These are phyloP conservation scores for Moricandia arvensis DNA, from an alignment of 345 rosid species.

Conservation along the genomic window DNA sequence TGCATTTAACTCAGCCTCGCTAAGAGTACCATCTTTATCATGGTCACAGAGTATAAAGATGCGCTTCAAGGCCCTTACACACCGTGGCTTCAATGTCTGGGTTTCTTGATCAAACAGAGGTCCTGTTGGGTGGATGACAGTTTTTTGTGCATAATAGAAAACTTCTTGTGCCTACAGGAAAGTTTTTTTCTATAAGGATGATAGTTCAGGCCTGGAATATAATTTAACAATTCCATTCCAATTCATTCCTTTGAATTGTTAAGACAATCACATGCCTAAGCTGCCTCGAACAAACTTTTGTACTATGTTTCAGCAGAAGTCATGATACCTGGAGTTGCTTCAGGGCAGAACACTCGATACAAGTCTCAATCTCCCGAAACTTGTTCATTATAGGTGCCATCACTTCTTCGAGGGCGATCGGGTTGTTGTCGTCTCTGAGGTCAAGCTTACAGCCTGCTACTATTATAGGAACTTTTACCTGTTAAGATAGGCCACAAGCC, in stretches of 20 bases:
- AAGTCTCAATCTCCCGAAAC: constrained; percentile 95
- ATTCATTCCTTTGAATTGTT: neutral
- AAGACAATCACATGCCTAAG: no score
- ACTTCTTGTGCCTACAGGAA: constrained; percentile 78
- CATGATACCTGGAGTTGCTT: constrained; percentile 75
- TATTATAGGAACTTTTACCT: constrained; percentile 91
- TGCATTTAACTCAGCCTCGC: neutral
- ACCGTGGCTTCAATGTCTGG: constrained; percentile 64
- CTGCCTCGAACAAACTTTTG: neutral
- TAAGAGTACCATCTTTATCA: neutral
- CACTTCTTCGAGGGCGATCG: constrained; percentile 75
- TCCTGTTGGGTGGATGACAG: constrained; percentile 93
- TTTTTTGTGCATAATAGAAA: constrained; percentile 94
- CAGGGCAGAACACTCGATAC: constrained; percentile 86
- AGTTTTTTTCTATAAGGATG: neutral
- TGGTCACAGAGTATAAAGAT: neutral
- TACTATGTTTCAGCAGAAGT: constrained; percentile 8
- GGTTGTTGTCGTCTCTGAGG: constrained; percentile 79
- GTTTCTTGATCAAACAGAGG: constrained; percentile 94
- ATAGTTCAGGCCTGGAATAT: neutral
- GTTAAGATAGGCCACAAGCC: constrained; percentile 28
- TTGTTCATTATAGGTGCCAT: constrained; percentile 98
- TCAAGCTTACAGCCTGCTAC: constrained; percentile 97
- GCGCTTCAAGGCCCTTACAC: neutral
- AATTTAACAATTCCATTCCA: neutral